phyloP scores from a whole-genome alignment of 495 filamentous ascomycete genomes.

The Viridothelium virens region DNA sequence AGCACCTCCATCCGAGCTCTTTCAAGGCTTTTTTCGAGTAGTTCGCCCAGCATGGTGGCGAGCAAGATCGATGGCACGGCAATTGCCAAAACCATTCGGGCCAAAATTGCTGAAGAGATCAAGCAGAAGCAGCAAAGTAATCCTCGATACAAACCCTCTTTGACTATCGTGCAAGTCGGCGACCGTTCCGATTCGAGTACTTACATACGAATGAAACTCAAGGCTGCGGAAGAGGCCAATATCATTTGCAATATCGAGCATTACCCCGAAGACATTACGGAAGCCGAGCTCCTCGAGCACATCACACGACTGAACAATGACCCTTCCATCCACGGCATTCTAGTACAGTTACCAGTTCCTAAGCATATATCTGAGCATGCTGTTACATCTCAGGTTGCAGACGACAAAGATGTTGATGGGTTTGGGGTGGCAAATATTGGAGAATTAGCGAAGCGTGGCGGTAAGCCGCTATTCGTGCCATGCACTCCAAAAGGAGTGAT shows the following conservation, averaged over 20 bases:
- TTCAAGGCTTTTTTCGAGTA: slow-evolving; percentile 43
- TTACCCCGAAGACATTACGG: slow-evolving; percentile 70
- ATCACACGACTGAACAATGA: slow-evolving; percentile 82
- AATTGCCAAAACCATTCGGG: slow-evolving; percentile 83
- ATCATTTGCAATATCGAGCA: slow-evolving; percentile 81
- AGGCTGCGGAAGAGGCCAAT: slow-evolving; percentile 91
- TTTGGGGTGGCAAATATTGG: slow-evolving; percentile 92
- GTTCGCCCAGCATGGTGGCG: slow-evolving; percentile 60
- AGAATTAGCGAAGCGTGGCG: slow-evolving; percentile 89
- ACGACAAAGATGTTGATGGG: slow-evolving; percentile 96
- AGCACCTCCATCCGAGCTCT: not conserved
- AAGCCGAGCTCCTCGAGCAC: slow-evolving; percentile 75
- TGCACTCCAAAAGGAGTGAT: slow-evolving; percentile 98
- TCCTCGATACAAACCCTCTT: slow-evolving; percentile 74
- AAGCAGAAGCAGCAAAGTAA: slow-evolving; percentile 69
- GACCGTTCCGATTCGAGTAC: slow-evolving; percentile 90
- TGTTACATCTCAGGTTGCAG: slow-evolving; percentile 80
- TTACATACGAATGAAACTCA: slow-evolving; percentile 99
- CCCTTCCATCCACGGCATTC: slow-evolving; percentile 76
- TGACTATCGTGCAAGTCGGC: slow-evolving; percentile 94
- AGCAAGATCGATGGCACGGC: slow-evolving; percentile 92
- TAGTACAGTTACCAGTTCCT: slow-evolving; percentile 88
- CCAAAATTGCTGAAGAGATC: slow-evolving; percentile 69
- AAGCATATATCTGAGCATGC: slow-evolving; percentile 79
- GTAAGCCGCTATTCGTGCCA: slow-evolving; percentile 75